Evolutionary conservation across 2,329 filamentous ascomycete species (phyloP), one percentile per base, ranked within the genome.

Genomic region (Aspergillus novoparasiticus): DNA sequence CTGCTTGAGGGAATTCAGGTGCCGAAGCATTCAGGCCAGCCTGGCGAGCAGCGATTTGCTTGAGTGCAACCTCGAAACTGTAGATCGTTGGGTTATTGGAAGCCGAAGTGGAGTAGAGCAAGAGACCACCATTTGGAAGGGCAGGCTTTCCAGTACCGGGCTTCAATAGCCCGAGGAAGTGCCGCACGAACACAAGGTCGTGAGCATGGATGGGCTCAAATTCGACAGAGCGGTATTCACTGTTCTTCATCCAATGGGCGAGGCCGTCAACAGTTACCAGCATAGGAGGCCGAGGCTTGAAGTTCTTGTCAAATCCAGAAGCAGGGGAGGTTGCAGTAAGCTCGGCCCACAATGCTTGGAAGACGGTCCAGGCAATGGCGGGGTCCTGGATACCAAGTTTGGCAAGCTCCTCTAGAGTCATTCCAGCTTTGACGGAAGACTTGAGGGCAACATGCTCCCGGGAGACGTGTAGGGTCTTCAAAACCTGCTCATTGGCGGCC

Each of bases 161-260:
- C 65, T 75, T 71, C 32, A 98, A 84, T 61, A 90, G 86, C 58
- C 90, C 87, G 64, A 90, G 78, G 78, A 96, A 96, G 68, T 91
- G 86, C 61, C 88, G 85, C 58, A 96, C 83, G 26, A 97, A 83
- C 28, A 86, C 83, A 34, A 99, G 85, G 72, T 98, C 91, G 79
- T 96, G 92, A 32, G 93, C 86, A 81, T 99, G 95, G 66, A 99
- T 90, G 16, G 83, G 84, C 66, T 92, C 86, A 71, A 87, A 90
- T 28, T 90, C 83, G 1, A 90, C 82, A 66, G 86, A 86, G 67
- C 90, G 87, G 82, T 98, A 99, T 51, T 86, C 87, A 66, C 89
- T 92, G 43, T 88, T 75, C 69, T 85, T 85, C 91, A 96, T 96
- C 78, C 93, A 87, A 81, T 95, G 91, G 60, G 87, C 84, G 41